Evolutionary conservation across 179 eudicot species (phyloP), one percentile per base, ranked within the genome.

Genomic region (Beta macrorhiza): DNA sequence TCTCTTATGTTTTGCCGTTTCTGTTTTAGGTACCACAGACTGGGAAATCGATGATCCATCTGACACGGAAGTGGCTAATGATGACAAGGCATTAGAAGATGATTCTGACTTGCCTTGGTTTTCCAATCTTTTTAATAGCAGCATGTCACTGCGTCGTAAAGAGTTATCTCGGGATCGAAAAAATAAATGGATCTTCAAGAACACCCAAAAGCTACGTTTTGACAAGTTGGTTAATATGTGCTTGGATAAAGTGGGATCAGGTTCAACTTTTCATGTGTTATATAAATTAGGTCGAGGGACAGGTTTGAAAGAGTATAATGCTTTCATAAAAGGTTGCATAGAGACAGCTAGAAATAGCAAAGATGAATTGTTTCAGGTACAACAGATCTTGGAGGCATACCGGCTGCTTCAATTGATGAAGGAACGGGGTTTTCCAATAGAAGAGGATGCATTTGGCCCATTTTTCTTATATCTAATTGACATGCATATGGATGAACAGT

Each of bases 391-490:
- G 79, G 86, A 83, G 90, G 92, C 89, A 3, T 91, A 88, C 74
- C 89, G 85, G 76, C 72, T 92, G 67, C 86, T 96, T 69, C 83
- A 79, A 78, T 71, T 82, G 63, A 89, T 96, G 91, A 90, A 81
- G 87, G 94, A 96, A 85, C 86, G 76, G 10, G 98, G 99, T 71
- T 90, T 92, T 85, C 85, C 83, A 58, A 78, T 96, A 62, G 88
- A 88, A 80, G 98, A 96, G 84, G 89, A 87, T 59, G 86, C 88
- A 25, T 96, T 92, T 85, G 94, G 97, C 78, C 96, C 95, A 70
- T 83, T 94, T 76, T 89, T 96, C 69, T 65, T 84, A 87, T 88
- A 84, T 88, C 85, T 94, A 59, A 92, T 90, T 78, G 97, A 94
- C 82, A 85, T 85, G 87, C 90, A 89, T 75, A 78, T 87, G 96